Evolutionary conservation across 495 filamentous ascomycete genomes (phyloP).

Genomic region (Cairneyella variabilis): DNA sequence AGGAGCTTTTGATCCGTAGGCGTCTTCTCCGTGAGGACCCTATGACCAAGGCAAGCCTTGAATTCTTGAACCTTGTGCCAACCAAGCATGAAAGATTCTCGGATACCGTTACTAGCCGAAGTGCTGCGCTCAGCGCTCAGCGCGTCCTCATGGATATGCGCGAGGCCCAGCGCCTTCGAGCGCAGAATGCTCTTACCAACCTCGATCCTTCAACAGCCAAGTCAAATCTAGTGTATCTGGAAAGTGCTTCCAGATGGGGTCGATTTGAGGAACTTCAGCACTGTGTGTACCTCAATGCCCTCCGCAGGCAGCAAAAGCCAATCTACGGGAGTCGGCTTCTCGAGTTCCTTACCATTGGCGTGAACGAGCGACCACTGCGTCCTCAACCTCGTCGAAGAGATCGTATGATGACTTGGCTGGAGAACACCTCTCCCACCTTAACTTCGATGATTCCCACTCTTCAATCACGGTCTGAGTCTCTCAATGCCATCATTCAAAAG

Average conservation of each 20-base stretch:
- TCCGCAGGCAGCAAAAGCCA: constrained; percentile 75
- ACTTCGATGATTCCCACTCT: constrained; percentile 69
- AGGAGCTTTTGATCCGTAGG: constrained; percentile 67
- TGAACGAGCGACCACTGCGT: constrained; percentile 48
- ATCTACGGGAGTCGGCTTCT: constrained; percentile 75
- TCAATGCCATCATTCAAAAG: constrained; percentile 74
- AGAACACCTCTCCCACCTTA: constrained; percentile 64
- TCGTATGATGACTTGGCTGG: constrained; percentile 67
- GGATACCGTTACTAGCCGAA: constrained; percentile 54
- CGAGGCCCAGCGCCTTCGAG: constrained; percentile 59
- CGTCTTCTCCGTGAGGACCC: constrained; percentile 62
- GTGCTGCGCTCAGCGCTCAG: constrained; percentile 60
- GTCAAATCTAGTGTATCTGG: constrained; percentile 67
- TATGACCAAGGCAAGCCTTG: constrained; percentile 63
- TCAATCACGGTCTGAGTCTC: constrained; percentile 61
- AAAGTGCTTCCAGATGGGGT: constrained; percentile 64
- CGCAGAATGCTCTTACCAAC: constrained; percentile 54
- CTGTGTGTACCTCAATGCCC: constrained; percentile 73
- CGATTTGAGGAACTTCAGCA: constrained; percentile 77
- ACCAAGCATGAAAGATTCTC: constrained; percentile 66
- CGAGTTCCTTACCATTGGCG: constrained; percentile 62
- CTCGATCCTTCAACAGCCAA: constrained; percentile 59
- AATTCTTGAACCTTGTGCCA: constrained; percentile 78
- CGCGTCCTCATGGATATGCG: constrained; percentile 57
- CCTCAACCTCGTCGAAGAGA: constrained; percentile 48